phyloP scores from a whole-genome alignment of 495 filamentous ascomycete species.

The Haplographium delicatum region DNA sequence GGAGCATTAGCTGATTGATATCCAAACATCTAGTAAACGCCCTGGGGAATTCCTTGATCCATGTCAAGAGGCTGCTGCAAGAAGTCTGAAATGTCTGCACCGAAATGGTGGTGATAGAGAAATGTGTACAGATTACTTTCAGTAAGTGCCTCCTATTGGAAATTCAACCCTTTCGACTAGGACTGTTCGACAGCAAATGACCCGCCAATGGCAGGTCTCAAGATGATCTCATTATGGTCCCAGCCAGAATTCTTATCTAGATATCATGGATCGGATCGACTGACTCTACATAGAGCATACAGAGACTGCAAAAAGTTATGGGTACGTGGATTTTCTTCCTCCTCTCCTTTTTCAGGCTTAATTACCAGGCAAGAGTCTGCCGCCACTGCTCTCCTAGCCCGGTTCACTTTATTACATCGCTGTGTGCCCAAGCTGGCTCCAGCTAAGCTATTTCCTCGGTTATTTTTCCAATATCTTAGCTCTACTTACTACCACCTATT shows the following conservation, averaged over 20 bases:
- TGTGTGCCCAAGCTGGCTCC: too few species aligned
- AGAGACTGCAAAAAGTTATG: constrained; percentile 91
- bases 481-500: neutral
- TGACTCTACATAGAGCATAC: constrained; percentile 76
- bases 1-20: neutral
- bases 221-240: too few species aligned
- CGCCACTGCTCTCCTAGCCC: too few species aligned
- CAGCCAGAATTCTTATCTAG: too few species aligned
- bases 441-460: too few species aligned
- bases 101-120: constrained; percentile 77
- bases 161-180: too few species aligned
- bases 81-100: constrained; percentile 79
- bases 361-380: too few species aligned
- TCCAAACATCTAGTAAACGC: constrained; percentile 56
- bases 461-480: neutral
- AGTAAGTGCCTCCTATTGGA: constrained; percentile 66
- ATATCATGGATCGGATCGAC: too few species aligned
- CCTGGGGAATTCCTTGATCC: constrained; percentile 87
- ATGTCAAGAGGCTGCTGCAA: constrained; percentile 87
- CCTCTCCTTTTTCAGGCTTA: too few species aligned
- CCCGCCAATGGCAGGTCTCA: too few species aligned
- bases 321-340: constrained; percentile 50
- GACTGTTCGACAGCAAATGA: too few species aligned
- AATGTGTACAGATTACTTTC: constrained; percentile 92
- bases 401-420: too few species aligned